Percentiles rank a stretch among this genome's conserved stretches.
phyloP scores from a whole-genome alignment of 495 filamentous ascomycete species.

The Aspergillus carlsbadensis region DNA sequence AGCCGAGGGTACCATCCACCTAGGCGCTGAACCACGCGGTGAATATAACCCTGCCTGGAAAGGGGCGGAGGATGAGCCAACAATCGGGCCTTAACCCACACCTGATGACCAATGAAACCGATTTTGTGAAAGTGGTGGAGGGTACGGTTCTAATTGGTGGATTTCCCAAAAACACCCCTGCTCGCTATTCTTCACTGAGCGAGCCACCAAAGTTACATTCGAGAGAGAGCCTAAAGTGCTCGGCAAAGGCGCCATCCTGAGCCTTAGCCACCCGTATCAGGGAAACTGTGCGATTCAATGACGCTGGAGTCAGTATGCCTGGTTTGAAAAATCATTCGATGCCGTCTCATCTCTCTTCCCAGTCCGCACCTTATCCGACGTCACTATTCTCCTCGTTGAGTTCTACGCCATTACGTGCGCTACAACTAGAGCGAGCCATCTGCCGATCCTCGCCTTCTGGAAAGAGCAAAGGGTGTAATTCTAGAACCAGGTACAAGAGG shows the following conservation, averaged over 20 bases:
- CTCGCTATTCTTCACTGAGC: not conserved
- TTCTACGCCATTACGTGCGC: too few species aligned
- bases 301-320: not conserved
- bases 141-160: not conserved
- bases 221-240: not conserved
- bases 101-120: not conserved
- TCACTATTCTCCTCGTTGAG: too few species aligned
- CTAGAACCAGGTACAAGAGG: not conserved
- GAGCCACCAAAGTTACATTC: not conserved
- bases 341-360: too few species aligned
- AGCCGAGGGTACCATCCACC: not conserved
- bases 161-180: not conserved
- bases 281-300: not conserved
- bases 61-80: not conserved
- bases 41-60: not conserved
- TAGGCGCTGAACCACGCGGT: not conserved
- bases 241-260: not conserved
- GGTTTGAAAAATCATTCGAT: not conserved
- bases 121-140: not conserved
- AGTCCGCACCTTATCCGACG: too few species aligned
- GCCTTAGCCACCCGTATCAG: not conserved
- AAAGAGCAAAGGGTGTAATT: not conserved
- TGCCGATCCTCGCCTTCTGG: not conserved
- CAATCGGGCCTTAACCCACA: not conserved
- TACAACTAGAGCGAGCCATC: too few species aligned